Percentiles rank a stretch among this genome's conserved stretches.
Conservation (phyloP, 129 eudicot species). For the Flaveria ramosissima region DNA sequence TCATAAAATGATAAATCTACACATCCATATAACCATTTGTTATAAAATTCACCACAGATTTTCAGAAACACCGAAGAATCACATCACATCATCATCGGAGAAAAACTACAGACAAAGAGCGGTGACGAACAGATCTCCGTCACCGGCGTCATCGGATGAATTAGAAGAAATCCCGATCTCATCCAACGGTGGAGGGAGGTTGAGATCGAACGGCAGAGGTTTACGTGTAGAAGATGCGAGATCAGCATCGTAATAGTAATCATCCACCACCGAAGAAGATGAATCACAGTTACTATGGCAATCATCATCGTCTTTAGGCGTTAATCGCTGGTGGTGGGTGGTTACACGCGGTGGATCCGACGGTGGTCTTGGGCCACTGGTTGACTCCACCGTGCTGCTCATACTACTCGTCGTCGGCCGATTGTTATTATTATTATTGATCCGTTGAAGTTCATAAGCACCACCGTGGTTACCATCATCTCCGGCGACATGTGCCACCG, state of each 20-base stretch:
- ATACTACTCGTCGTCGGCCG: slow-evolving; percentile 53
- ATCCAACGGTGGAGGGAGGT: slow-evolving; percentile 52
- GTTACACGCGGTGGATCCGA: slow-evolving; percentile 22
- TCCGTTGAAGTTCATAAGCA: slow-evolving; percentile 32
- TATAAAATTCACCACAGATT: no score
- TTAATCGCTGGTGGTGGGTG: not conserved
- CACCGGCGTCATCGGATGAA: slow-evolving; percentile 11
- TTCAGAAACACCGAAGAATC: no score
- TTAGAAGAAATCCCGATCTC: slow-evolving; percentile 28
- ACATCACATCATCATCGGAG: not conserved
- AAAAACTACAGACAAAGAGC: slow-evolving; percentile 38
- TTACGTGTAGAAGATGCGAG: slow-evolving; percentile 38
- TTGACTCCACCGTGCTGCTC: slow-evolving; percentile 69
- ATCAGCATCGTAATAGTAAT: slow-evolving; percentile 30
- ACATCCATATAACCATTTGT: no score
- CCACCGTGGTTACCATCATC: slow-evolving; percentile 8
- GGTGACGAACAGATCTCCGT: slow-evolving; percentile 42
- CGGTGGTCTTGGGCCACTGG: slow-evolving; percentile 47
- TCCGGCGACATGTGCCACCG: slow-evolving; percentile 27
- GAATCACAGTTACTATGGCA: slow-evolving; percentile 64
- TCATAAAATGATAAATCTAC: not conserved
- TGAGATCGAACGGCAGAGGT: slow-evolving; percentile 55
- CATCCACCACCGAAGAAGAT: slow-evolving; percentile 58
- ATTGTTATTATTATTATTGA: slow-evolving; percentile 10
- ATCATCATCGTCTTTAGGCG: slow-evolving; percentile 34